phyloP scores from a whole-genome alignment of 805 yeast species.

The Teunomyces funiuensis region DNA sequence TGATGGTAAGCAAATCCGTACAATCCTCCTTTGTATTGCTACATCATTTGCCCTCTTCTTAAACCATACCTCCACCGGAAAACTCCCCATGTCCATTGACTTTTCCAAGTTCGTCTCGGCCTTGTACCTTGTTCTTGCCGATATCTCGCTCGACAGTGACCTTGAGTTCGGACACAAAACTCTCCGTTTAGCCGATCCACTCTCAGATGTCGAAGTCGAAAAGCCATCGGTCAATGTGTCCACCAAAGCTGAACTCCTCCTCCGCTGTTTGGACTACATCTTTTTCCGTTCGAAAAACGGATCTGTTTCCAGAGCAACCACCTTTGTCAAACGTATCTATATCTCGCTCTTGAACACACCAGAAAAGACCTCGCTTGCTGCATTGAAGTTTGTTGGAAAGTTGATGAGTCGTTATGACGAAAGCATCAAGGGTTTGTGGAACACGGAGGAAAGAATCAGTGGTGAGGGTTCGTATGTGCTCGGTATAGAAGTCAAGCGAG shows the following conservation, averaged over 20 bases:
- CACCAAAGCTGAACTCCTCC: slow-evolving; percentile 81
- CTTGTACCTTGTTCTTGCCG: slow-evolving; percentile 66
- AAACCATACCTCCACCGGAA: slow-evolving; percentile 58
- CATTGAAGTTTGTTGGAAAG: slow-evolving; percentile 75
- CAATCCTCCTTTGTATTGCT: slow-evolving; percentile 75
- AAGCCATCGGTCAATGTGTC: slow-evolving; percentile 82
- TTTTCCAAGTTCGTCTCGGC: slow-evolving; percentile 76
- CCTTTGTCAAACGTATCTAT: slow-evolving; percentile 81
- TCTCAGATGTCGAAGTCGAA: slow-evolving; percentile 37
- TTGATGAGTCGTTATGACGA: slow-evolving; percentile 67
- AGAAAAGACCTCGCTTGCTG: slow-evolving; percentile 80
- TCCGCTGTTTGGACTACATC: slow-evolving; percentile 74
- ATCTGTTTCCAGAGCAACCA: slow-evolving; percentile 63
- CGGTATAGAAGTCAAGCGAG: slow-evolving; percentile 52
- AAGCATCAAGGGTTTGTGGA: slow-evolving; percentile 70
- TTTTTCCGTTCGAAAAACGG: slow-evolving; percentile 78
- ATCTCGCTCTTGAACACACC: slow-evolving; percentile 72
- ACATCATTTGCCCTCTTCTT: slow-evolving; percentile 86
- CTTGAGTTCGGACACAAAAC: slow-evolving; percentile 84
- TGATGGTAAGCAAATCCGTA: slow-evolving; percentile 54
- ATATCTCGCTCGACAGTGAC: slow-evolving; percentile 74
- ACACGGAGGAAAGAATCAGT: slow-evolving; percentile 83
- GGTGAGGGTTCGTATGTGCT: slow-evolving; percentile 67
- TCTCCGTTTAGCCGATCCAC: slow-evolving; percentile 77
- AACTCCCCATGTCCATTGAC: slow-evolving; percentile 67